Base-by-base conservation (phyloP, 2,329 filamentous ascomycete genomes). In the Ascochyta rabiei region DNA sequence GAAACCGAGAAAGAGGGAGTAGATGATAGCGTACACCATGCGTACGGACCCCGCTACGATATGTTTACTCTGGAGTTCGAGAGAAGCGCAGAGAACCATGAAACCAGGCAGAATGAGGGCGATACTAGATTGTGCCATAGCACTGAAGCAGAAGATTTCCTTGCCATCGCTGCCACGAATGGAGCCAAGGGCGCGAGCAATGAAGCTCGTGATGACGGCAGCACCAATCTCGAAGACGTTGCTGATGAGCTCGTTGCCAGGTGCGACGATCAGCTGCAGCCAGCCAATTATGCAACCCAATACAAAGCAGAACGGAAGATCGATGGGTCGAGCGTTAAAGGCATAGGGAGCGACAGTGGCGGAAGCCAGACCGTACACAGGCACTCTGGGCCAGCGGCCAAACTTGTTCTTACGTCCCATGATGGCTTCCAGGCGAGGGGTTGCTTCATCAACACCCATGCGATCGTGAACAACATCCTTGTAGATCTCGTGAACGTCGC, bases 391-490 rank as follows among this genome's bases (percentile, higher is more conserved):
- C 75, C 77, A 79, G 13, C 61, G 64, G 30, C 68, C 72, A 64
- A 77, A 88, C 64, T 87, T 86, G 51, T 80, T 77, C 43, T 80
- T 80, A 9, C 80, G 77, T n/a, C 76, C 76, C 63, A 84, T 83
- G 38, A 90, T 90, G 26, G 81, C 80, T 41, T 89, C 83, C 0
- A 92, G 76, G 16, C 83, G 80, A 9, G 77, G 73, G 1, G 84
- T 88, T 1, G 88, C 89, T 60, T 90, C 87, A 37, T 91, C 88
- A 0, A 89, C 87, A 9, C 86, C 81, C 8, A 91, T 83, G n/a
- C 84, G 80, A 70, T 92, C 89, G 67, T 92, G 89, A 1, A 92
- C 84, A n/a, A 92, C 89, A 53, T 90, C 85, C 71, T 93, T 93
- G 77, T 93, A 93, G 50, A 92, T 85, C 62, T 89, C 84, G 64